These are phyloP conservation scores for Nicotiana paniculata DNA, from an alignment of 257 asterid species.

Conservation along the genomic window DNA sequence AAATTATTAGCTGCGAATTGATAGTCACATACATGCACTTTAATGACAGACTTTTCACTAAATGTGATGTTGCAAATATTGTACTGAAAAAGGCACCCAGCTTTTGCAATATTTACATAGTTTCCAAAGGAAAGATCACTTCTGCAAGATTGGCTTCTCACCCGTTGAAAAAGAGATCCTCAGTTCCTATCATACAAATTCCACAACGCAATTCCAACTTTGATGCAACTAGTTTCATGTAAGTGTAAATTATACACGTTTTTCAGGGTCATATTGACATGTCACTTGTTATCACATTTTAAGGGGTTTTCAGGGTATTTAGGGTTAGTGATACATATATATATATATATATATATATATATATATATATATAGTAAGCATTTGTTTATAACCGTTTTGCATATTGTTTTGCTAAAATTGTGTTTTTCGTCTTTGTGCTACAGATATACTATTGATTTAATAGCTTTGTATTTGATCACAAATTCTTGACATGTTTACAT, in stretches of 20 bases:
- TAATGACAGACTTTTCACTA: conserved; percentile 7
- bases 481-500: neutral
- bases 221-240: conserved; percentile 1
- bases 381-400: neutral
- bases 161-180: conserved; percentile 2
- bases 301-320: too few relatives aligned
- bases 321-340: too few relatives aligned
- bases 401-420: neutral
- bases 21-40: neutral
- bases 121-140: conserved; percentile 12
- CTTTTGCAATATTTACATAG: conserved; percentile 8
- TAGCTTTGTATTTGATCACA: neutral
- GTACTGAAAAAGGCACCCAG: conserved; percentile 14
- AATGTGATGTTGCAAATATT: conserved; percentile 6
- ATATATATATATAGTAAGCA: neutral
- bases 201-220: neutral
- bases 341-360: too few relatives aligned
- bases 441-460: neutral
- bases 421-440: neutral
- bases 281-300: too few relatives aligned
- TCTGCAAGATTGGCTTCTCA: conserved; percentile 6
- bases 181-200: neutral
- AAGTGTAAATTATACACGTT: neutral
- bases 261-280: neutral
- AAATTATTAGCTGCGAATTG: neutral